These are phyloP conservation scores for Cinnamomum chago DNA, from an alignment of 164 flowering plant genomes.

Conservation along the genomic window DNA sequence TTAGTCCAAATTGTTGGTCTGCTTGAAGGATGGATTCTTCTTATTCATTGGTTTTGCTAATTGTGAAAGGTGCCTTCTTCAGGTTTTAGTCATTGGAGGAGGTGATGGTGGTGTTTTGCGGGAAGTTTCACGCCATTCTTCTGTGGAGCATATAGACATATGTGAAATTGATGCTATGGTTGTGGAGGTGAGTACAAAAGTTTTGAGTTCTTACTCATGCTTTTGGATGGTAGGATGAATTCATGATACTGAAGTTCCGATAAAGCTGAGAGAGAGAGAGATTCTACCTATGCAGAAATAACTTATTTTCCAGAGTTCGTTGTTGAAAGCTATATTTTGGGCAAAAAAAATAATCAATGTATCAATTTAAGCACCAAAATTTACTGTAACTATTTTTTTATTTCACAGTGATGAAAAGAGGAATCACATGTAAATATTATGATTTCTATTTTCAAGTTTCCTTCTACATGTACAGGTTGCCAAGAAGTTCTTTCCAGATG, in stretches of 20 bases:
- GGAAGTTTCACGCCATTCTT: slow-evolving; percentile 87
- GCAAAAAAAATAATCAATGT: too few species aligned
- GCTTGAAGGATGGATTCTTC: background rate
- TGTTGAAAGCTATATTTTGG: too few species aligned
- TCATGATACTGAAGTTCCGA: too few species aligned
- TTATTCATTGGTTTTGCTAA: background rate
- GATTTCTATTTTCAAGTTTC: background rate
- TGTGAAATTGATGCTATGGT: slow-evolving; percentile 97
- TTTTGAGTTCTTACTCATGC: background rate
- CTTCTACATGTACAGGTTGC: slow-evolving; percentile 53
- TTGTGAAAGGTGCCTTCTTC: slow-evolving; percentile 6
- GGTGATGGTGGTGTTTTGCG: slow-evolving; percentile 98
- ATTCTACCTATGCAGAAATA: too few species aligned
- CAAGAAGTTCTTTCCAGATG: slow-evolving; percentile 76
- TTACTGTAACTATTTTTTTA: too few species aligned
- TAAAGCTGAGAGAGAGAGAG: too few species aligned
- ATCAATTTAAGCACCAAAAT: too few species aligned
- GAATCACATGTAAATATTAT: background rate
- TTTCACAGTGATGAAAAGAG: too few species aligned
- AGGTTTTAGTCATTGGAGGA: slow-evolving; percentile 97
- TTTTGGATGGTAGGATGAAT: background rate
- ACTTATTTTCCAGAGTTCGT: too few species aligned
- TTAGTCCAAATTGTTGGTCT: background rate
- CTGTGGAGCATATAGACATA: slow-evolving; percentile 86
- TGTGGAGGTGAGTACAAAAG: slow-evolving; percentile 66